phyloP scores from a whole-genome alignment of 202 grass and related monocot species.

The Schoenoplectus triqueter region DNA sequence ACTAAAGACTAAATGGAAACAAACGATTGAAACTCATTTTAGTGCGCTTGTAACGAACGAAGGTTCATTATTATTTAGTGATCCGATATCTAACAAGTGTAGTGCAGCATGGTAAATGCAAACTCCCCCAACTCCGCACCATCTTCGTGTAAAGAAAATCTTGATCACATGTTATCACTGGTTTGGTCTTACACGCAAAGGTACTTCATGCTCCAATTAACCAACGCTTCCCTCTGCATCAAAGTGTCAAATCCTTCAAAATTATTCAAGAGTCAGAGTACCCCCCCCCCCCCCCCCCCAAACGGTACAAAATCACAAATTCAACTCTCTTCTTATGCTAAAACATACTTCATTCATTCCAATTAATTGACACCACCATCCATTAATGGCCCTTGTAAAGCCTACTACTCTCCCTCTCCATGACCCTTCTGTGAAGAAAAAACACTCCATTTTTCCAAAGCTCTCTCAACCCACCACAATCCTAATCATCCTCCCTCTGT shows the following conservation, averaged over 20 bases:
- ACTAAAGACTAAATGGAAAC: not conserved
- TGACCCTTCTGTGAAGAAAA: constrained; percentile 33
- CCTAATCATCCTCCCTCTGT: constrained; percentile 57
- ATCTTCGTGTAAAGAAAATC: not conserved
- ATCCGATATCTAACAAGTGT: too few relatives aligned
- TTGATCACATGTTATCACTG: constrained; percentile 11
- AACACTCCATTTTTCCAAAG: constrained; percentile 22
- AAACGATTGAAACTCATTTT: not conserved
- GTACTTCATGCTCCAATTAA: not conserved
- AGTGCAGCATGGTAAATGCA: not conserved
- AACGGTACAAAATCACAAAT: not conserved
- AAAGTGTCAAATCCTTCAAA: constrained; percentile 27
- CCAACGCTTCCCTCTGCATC: not conserved
- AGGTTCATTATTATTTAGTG: too few relatives aligned
- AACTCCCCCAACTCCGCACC: constrained; percentile 32
- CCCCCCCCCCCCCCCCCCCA: not conserved
- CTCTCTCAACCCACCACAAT: constrained; percentile 41
- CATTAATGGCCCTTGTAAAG: constrained; percentile 18
- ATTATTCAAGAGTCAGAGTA: constrained; percentile 3
- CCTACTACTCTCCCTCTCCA: not conserved
- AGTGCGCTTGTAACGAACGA: not conserved
- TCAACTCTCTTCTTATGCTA: not conserved
- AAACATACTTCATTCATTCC: not conserved
- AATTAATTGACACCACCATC: not conserved
- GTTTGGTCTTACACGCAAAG: constrained; percentile 38